These are phyloP conservation scores for Ormosia semicastrata DNA, from an alignment of 306 rosid species.

Conservation along the genomic window DNA sequence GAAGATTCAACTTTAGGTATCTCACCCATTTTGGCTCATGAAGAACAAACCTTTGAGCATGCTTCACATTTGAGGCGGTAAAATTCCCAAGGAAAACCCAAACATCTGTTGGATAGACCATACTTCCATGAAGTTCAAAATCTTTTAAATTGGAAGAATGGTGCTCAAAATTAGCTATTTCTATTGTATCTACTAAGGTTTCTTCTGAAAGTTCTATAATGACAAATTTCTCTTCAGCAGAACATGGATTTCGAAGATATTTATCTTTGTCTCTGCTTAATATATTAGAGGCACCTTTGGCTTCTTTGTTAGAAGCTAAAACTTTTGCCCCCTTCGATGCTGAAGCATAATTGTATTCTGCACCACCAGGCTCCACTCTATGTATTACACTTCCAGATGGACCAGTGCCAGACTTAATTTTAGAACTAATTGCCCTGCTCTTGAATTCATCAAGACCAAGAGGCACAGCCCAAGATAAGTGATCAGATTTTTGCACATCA, in stretches of 20 bases:
- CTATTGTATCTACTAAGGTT: constrained; percentile 81
- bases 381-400: constrained; percentile 61
- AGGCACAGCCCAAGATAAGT: constrained; percentile 55
- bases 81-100: constrained; percentile 85
- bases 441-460: constrained; percentile 94
- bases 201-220: constrained; percentile 94
- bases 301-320: constrained; percentile 92
- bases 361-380: constrained; percentile 89
- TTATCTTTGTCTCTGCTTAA: constrained; percentile 84
- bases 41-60: constrained; percentile 70
- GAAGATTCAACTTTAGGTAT: constrained; percentile 81
- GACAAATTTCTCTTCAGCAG: constrained; percentile 79
- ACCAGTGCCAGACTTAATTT: constrained; percentile 54
- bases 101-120: constrained; percentile 81
- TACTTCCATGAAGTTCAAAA: constrained; percentile 80
- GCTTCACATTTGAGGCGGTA: constrained; percentile 81
- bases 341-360: constrained; percentile 88
- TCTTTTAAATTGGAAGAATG: constrained; percentile 84
- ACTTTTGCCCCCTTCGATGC: constrained; percentile 99
- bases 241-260: constrained; percentile 95
- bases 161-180: constrained; percentile 91
- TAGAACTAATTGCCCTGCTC: constrained; percentile 70
- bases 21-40: constrained; percentile 96
- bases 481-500: constrained; percentile 52
- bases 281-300: constrained; percentile 91